Conservation (phyloP, 352 stramenopile genomes). For the Ophiocytium majus region DNA sequence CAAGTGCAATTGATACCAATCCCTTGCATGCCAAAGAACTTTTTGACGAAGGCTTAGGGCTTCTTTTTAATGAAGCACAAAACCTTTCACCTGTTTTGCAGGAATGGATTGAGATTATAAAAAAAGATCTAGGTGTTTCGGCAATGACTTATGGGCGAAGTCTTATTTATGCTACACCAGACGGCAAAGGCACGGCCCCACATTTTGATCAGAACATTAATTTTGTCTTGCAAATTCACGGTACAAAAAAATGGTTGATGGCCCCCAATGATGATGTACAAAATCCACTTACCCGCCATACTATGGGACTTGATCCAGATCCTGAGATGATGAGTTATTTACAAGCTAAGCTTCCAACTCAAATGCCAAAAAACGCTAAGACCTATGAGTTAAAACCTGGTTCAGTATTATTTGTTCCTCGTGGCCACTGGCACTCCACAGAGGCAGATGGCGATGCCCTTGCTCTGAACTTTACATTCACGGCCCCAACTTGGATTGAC, state of each 20-base stretch:
- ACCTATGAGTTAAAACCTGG: constrained; percentile 1
- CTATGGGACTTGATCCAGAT: not conserved
- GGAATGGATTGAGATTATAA: not conserved
- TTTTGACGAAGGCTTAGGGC: not conserved
- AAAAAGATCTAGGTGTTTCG: not conserved
- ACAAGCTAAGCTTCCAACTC: not conserved
- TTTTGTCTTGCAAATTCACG: not conserved
- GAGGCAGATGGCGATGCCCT: constrained; percentile 5
- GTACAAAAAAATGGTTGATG: not conserved
- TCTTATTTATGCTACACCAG: constrained; percentile 6
- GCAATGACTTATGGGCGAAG: not conserved
- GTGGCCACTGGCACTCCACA: not conserved
- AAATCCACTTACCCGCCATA: not conserved
- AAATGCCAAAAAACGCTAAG: constrained; percentile 7
- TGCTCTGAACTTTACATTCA: constrained; percentile 8
- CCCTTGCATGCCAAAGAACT: not conserved
- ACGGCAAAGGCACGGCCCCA: not conserved
- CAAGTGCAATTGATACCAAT: constrained; percentile 2
- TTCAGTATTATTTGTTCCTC: not conserved
- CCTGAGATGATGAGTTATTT: constrained; percentile 16
- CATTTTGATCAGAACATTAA: constrained; percentile 22
- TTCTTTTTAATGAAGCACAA: constrained; percentile 2
- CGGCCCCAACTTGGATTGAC: constrained; percentile 2
- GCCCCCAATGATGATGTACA: not conserved
- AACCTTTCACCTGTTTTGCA: not conserved